Conservation (phyloP, 2,329 filamentous ascomycete genomes). For the Exophiala sp. region DNA sequence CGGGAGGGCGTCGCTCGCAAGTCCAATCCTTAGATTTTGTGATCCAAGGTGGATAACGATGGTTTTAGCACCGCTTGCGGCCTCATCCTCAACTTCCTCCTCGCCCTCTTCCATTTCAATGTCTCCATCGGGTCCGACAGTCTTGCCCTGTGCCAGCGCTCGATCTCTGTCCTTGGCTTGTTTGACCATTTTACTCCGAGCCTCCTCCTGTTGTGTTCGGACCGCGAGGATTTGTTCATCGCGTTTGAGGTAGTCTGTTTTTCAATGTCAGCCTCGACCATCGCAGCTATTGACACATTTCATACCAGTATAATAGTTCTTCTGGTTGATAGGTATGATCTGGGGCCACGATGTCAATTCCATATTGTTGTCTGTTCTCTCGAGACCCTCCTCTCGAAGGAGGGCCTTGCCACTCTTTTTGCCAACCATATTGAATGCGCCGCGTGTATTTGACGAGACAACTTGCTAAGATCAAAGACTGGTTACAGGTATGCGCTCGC, state of each 20-base stretch:
- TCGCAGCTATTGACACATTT: slow-evolving; percentile 53
- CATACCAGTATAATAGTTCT: slow-evolving; percentile 83
- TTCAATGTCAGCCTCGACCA: slow-evolving; percentile 68
- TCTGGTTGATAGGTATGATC: slow-evolving; percentile 92
- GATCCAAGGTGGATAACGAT: slow-evolving; percentile 95
- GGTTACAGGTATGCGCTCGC: no score
- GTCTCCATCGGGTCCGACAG: slow-evolving; percentile 43
- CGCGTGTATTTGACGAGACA: not conserved
- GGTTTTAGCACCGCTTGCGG: slow-evolving; percentile 76
- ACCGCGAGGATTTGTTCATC: slow-evolving; percentile 93
- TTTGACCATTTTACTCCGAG: slow-evolving; percentile 76
- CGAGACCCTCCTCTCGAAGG: slow-evolving; percentile 56
- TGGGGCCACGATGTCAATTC: slow-evolving; percentile 92
- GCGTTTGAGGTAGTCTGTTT: slow-evolving; percentile 92
- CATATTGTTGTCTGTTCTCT: slow-evolving; percentile 98
- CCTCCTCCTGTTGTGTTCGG: slow-evolving; percentile 82
- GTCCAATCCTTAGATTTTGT: slow-evolving; percentile 88
- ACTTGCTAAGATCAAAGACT: not conserved
- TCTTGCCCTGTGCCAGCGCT: slow-evolving; percentile 69
- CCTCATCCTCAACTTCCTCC: slow-evolving; percentile 55
- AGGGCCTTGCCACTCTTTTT: slow-evolving; percentile 61
- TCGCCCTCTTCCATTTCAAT: slow-evolving; percentile 58
- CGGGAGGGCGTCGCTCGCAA: slow-evolving; percentile 92
- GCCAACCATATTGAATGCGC: slow-evolving; percentile 52
- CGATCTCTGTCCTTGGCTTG: slow-evolving; percentile 84